These are phyloP conservation scores for Pinus tabuliformis DNA, from an alignment of 75 land plant species.

Conservation along the genomic window DNA sequence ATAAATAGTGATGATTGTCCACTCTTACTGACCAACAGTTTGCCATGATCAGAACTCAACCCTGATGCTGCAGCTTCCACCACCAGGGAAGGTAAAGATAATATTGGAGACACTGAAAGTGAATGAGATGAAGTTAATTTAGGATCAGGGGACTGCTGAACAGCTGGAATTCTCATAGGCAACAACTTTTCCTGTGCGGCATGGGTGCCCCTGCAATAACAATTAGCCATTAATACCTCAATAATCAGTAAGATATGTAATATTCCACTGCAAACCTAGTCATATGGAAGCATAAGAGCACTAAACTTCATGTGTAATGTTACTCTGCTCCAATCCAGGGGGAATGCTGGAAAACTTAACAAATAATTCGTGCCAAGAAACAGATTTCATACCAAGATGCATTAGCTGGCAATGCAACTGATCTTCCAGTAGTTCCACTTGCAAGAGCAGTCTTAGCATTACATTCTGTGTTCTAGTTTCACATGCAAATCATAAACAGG, in stretches of 20 bases:
- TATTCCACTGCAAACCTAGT: background rate
- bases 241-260: background rate
- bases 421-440: conserved; percentile 33
- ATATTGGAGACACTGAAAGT: background rate
- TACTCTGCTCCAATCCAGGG: background rate
- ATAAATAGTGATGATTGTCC: background rate
- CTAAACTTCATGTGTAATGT: background rate
- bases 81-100: background rate
- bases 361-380: background rate
- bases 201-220: background rate
- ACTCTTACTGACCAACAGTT: background rate
- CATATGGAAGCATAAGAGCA: background rate
- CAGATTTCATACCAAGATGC: conserved; percentile 63
- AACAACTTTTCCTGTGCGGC: background rate
- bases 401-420: conserved; percentile 60
- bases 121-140: background rate
- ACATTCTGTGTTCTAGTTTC: background rate
- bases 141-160: background rate
- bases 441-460: conserved; percentile 32
- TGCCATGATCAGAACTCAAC: background rate
- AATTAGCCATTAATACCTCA: background rate
- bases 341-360: background rate
- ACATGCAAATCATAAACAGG: background rate
- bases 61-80: background rate
- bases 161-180: background rate